Conservation (phyloP, 345 rosid species). For the Nasturtium officinale region DNA sequence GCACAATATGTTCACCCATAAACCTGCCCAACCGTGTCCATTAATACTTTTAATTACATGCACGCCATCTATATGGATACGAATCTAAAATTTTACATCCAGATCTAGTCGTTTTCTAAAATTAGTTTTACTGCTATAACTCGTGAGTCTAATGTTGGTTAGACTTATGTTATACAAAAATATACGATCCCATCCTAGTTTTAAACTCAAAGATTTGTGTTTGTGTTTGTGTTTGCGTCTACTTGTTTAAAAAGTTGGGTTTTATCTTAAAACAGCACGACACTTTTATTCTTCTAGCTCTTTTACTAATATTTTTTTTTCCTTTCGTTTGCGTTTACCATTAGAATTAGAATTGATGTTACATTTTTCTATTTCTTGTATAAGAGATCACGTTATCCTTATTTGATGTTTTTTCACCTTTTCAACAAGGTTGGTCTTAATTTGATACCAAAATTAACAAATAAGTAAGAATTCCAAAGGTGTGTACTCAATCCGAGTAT, state of each 20-base stretch:
- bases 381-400: neutral
- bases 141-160: too few relatives aligned
- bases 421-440: neutral
- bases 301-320: neutral
- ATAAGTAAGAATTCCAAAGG: neutral
- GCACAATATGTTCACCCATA: neutral
- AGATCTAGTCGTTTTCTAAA: neutral
- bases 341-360: neutral
- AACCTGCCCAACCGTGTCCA: constrained; percentile 33
- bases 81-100: neutral
- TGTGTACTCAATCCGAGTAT: neutral
- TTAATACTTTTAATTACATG: constrained; percentile 19
- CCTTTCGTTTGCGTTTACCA: neutral
- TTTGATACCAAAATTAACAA: neutral
- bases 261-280: too few relatives aligned
- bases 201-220: neutral
- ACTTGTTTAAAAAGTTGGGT: neutral
- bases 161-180: too few relatives aligned
- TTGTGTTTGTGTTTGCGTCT: neutral
- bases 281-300: neutral
- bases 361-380: neutral
- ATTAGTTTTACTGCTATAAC: neutral
- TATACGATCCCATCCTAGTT: too few relatives aligned
- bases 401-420: neutral
- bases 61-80: neutral